phyloP scores from a whole-genome alignment of 129 eudicot genomes.

The Arctium lappa region DNA sequence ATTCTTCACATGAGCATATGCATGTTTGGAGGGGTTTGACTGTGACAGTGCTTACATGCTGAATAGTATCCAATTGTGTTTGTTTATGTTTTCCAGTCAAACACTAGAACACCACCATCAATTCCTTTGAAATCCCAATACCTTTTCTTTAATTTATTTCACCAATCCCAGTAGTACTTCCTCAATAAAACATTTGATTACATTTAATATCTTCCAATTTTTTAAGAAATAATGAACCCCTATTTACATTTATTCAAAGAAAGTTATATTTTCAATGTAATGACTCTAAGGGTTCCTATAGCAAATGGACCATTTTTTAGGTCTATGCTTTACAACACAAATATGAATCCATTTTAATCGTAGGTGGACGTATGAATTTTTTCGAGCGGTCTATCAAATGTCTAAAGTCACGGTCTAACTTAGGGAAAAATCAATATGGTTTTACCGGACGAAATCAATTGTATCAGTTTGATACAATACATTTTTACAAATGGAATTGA shows the following conservation, averaged over 20 bases:
- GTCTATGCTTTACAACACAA: background rate
- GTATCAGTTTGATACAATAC: no score
- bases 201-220: background rate
- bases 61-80: slow-evolving; percentile 33
- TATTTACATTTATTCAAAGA: background rate
- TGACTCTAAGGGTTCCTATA: no score
- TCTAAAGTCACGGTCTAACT: no score
- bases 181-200: background rate
- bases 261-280: no score
- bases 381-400: no score
- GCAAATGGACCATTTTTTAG: background rate
- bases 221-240: background rate
- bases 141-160: background rate
- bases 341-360: background rate
- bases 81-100: slow-evolving; percentile 34
- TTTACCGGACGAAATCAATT: no score
- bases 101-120: slow-evolving; percentile 29
- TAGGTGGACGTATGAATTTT: background rate
- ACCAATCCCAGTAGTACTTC: background rate
- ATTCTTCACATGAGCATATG: slow-evolving; percentile 37
- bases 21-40: slow-evolving; percentile 36
- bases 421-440: no score
- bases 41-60: slow-evolving; percentile 35
- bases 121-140: slow-evolving; percentile 8
- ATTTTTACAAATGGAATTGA: no score